phyloP scores from a whole-genome alignment of 768 basidiomycete genomes.

The Russula ochroleuca region DNA sequence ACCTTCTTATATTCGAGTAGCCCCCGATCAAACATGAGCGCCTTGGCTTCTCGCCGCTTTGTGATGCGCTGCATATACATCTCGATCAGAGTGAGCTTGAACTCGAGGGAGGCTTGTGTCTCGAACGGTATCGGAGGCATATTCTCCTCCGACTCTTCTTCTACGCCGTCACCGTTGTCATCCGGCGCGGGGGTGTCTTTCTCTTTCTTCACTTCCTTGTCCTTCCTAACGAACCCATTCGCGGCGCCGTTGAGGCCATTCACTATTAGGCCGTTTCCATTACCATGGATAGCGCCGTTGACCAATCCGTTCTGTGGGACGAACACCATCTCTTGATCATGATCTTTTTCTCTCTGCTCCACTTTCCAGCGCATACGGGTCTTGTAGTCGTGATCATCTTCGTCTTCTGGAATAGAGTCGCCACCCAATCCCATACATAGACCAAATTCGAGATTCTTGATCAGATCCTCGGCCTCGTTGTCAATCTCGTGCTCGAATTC shows the following conservation, averaged over 20 bases:
- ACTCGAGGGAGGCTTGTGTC: conserved; percentile 72
- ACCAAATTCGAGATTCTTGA: conserved; percentile 96
- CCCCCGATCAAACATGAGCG: conserved; percentile 86
- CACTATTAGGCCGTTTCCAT: conserved; percentile 31
- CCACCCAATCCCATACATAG: conserved; percentile 83
- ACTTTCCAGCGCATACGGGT: conserved; percentile 43
- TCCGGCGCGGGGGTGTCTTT: conserved; percentile 26
- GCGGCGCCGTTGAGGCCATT: conserved; percentile 38
- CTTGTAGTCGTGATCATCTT: conserved; percentile 69
- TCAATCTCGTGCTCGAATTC: conserved; percentile 98
- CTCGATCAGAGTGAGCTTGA: conserved; percentile 86
- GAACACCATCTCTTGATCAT: conserved; percentile 30
- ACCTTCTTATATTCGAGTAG: conserved; percentile 95
- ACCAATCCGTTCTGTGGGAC: conserved; percentile 22
- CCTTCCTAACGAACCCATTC: conserved; percentile 36
- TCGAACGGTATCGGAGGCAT: conserved; percentile 76
- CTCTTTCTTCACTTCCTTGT: conserved; percentile 42
- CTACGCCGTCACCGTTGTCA: conserved; percentile 47
- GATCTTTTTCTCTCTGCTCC: conserved; percentile 35
- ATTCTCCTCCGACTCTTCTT: conserved; percentile 58
- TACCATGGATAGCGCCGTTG: conserved; percentile 35
- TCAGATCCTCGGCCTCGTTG: conserved; percentile 92
- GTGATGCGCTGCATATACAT: conserved; percentile 89
- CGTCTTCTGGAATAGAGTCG: conserved; percentile 72
- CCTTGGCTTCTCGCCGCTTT: conserved; percentile 79